These are phyloP conservation scores for Jaapia argillacea DNA, from an alignment of 768 basidiomycete genomes.

Conservation along the genomic window DNA sequence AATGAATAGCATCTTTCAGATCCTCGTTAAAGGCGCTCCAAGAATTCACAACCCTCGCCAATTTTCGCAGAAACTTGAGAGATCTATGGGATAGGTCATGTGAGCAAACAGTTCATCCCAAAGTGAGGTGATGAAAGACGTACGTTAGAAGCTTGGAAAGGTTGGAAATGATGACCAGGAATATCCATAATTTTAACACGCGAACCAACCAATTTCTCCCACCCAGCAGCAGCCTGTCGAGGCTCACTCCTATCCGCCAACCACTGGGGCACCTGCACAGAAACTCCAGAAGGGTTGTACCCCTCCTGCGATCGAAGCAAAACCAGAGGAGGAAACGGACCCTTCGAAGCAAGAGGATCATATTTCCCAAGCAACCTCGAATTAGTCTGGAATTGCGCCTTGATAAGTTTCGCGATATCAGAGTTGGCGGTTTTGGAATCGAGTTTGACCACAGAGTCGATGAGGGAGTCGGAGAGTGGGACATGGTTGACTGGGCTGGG, in stretches of 20 bases:
- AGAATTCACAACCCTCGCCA: not conserved
- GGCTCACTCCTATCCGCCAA: conserved; percentile 34
- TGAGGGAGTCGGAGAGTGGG: conserved; percentile 40
- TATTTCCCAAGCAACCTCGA: conserved; percentile 38
- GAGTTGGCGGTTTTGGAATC: conserved; percentile 18
- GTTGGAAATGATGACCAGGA: conserved; percentile 57
- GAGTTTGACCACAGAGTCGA: conserved; percentile 34
- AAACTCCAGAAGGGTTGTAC: conserved; percentile 23
- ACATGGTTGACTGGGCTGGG: conserved; percentile 45
- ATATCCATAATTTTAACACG: conserved; percentile 39
- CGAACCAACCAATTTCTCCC: conserved; percentile 33
- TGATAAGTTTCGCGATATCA: conserved; percentile 26
- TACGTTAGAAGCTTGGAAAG: conserved; percentile 44
- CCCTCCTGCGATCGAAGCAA: conserved; percentile 45
- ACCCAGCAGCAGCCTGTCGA: conserved; percentile 25
- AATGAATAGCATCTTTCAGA: too few relatives aligned
- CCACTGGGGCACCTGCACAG: conserved; percentile 36
- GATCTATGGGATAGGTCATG: not conserved
- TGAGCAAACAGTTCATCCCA: not conserved
- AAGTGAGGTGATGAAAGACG: conserved; percentile 11
- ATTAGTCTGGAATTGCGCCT: conserved; percentile 39
- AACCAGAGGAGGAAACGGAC: conserved; percentile 26
- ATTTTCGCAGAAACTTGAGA: not conserved
- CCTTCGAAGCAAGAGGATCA: conserved; percentile 19
- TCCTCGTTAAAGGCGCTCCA: not conserved